phyloP scores from a whole-genome alignment of 495 filamentous ascomycete genomes.

The Annulohypoxylon bovei region DNA sequence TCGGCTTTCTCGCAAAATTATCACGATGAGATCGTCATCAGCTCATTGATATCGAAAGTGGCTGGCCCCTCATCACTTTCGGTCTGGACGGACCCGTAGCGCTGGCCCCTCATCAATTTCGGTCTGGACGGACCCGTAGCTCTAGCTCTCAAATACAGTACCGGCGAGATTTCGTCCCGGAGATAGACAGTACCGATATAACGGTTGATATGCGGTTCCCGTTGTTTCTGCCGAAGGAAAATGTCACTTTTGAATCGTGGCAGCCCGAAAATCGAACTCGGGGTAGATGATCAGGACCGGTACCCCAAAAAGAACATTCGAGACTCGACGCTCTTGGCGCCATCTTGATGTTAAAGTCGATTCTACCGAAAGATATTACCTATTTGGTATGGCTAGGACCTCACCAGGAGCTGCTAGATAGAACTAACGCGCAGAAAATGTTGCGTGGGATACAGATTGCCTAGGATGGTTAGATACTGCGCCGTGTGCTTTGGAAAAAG shows the following conservation, averaged over 20 bases:
- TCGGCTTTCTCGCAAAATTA: background rate
- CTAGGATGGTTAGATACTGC: conserved; percentile 1
- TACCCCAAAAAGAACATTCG: conserved; percentile 7
- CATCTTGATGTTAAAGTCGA: conserved; percentile 1
- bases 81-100: background rate
- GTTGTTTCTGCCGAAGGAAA: background rate
- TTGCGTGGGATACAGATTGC: conserved; percentile 2
- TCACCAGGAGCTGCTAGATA: background rate
- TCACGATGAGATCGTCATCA: background rate
- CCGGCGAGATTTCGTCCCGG: conserved; percentile 4
- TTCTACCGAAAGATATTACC: background rate
- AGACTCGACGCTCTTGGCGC: background rate
- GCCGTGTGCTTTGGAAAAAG: background rate
- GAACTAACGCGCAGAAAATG: conserved; percentile 1
- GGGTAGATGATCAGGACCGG: background rate
- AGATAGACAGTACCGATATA: background rate
- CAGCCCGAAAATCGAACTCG: background rate
- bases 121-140: background rate
- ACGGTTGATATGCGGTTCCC: background rate
- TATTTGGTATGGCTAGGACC: background rate
- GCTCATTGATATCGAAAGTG: background rate
- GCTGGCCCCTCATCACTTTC: background rate
- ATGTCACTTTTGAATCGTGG: background rate
- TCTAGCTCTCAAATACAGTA: background rate
- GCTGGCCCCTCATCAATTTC: background rate